These are phyloP conservation scores for Polyplosphaeria fusca DNA, from an alignment of 495 filamentous ascomycete species.

Conservation along the genomic window DNA sequence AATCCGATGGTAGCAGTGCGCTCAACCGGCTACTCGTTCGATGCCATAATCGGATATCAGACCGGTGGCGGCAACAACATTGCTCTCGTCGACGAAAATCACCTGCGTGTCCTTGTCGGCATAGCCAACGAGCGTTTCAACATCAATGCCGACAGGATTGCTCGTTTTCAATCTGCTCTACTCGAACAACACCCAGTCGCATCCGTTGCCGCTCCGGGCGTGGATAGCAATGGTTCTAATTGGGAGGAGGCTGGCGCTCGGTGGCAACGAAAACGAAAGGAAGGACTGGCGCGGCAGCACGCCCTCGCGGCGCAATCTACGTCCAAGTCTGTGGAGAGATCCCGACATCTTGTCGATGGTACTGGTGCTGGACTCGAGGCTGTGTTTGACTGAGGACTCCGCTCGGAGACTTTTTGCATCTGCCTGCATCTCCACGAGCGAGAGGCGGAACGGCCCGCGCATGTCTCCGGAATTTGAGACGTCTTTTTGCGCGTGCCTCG, in stretches of 20 bases:
- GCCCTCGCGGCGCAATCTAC: background rate
- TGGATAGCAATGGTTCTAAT: constrained; percentile 1
- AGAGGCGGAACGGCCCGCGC: too few species aligned
- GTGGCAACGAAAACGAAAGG: constrained; percentile 58
- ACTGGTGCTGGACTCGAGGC: too few species aligned
- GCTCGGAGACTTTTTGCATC: too few species aligned
- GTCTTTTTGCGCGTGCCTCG: too few species aligned
- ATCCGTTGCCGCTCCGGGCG: background rate
- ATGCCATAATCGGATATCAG: constrained; percentile 69
- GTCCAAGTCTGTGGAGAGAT: too few species aligned
- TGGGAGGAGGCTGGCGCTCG: constrained; percentile 49
- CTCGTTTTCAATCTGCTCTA: constrained; percentile 43
- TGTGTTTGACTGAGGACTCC: too few species aligned
- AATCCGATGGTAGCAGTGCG: constrained; percentile 71
- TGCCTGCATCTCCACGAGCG: too few species aligned
- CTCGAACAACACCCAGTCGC: constrained; percentile 10
- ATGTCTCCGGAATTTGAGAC: too few species aligned
- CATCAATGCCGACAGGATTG: constrained; percentile 68
- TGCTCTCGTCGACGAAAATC: constrained; percentile 48
- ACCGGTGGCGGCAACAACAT: constrained; percentile 36
- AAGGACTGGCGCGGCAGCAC: constrained; percentile 48
- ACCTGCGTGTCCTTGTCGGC: constrained; percentile 60
- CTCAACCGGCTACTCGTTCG: constrained; percentile 72
- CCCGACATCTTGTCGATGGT: too few species aligned
- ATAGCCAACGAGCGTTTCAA: constrained; percentile 75